Percentiles rank a stretch among this genome's conserved stretches.
Evolutionary conservation across 1,139 yeast species (phyloP).

Genomic region (Saccharomyces hybrid): DNA sequence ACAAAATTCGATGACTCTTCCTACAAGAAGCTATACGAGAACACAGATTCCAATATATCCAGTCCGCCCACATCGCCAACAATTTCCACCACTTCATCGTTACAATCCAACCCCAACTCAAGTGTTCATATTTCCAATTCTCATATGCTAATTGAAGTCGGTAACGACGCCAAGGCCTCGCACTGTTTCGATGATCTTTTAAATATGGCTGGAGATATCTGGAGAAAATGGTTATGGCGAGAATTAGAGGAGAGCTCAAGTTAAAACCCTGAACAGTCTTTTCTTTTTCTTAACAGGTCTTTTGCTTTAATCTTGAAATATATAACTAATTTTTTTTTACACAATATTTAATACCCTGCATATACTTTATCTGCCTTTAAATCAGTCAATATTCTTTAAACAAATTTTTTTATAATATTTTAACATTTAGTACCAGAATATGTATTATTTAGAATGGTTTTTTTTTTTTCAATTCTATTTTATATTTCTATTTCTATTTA

Average conservation of each 20-base stretch:
- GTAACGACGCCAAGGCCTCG: slow-evolving; percentile 31
- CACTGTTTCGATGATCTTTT: slow-evolving; percentile 46
- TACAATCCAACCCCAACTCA: slow-evolving; percentile 6
- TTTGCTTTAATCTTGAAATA: slow-evolving; percentile 35
- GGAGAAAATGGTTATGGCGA: slow-evolving; percentile 81
- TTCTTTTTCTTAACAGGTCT: background rate
- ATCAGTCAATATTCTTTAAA: background rate
- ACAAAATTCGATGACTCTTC: slow-evolving; percentile 29
- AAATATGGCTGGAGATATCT: slow-evolving; percentile 74
- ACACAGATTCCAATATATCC: background rate
- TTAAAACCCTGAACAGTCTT: background rate
- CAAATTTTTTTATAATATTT: background rate
- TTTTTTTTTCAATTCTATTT: background rate
- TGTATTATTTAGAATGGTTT: background rate
- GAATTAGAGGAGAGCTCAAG: slow-evolving; percentile 46
- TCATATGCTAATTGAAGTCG: slow-evolving; percentile 30
- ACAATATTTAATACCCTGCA: slow-evolving; percentile 22
- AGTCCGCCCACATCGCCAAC: slow-evolving; percentile 2
- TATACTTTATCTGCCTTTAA: background rate
- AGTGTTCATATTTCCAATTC: slow-evolving; percentile 7
- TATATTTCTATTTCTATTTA: background rate
- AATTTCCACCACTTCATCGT: slow-evolving; percentile 7
- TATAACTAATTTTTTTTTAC: slow-evolving; percentile 37
- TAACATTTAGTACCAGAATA: background rate
- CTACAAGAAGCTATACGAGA: slow-evolving; percentile 24